Percentiles rank a stretch among this genome's conserved stretches.
phyloP scores from a whole-genome alignment of 108 stramenopile genomes.

The Fragilaria radians region DNA sequence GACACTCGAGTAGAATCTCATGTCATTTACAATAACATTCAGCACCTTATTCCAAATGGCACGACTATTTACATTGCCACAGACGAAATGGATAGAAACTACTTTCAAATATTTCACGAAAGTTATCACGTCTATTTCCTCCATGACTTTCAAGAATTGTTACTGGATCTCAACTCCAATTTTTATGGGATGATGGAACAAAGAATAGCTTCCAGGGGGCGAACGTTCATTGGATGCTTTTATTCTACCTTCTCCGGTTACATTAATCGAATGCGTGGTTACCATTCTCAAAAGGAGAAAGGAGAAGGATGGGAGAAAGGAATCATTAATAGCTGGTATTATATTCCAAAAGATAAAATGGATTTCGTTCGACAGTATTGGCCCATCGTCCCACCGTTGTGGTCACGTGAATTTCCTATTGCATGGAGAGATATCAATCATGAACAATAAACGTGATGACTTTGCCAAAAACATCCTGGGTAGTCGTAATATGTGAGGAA shows the following conservation, averaged over 20 bases:
- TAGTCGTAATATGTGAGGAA: too few relatives aligned
- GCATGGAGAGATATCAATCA: conserved; percentile 71
- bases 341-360: conserved; percentile 34
- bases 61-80: conserved; percentile 80
- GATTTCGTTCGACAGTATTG: conserved; percentile 40
- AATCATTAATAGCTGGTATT: conserved; percentile 51
- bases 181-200: conserved; percentile 92
- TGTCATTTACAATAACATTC: conserved; percentile 71
- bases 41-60: conserved; percentile 45
- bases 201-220: conserved; percentile 79
- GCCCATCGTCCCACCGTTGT: conserved; percentile 33
- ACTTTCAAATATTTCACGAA: conserved; percentile 66
- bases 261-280: conserved; percentile 80
- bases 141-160: conserved; percentile 58
- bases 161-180: conserved; percentile 75
- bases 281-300: conserved; percentile 61
- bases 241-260: conserved; percentile 92
- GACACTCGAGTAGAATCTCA: conserved; percentile 66
- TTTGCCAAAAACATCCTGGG: too few relatives aligned
- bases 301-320: conserved; percentile 47
- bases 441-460: too few relatives aligned
- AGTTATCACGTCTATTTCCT: conserved; percentile 69
- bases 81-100: conserved; percentile 76
- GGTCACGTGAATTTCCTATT: conserved; percentile 50
- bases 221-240: conserved; percentile 87